Conservation (phyloP, 1,139 yeast species). For the Candida anutae region DNA sequence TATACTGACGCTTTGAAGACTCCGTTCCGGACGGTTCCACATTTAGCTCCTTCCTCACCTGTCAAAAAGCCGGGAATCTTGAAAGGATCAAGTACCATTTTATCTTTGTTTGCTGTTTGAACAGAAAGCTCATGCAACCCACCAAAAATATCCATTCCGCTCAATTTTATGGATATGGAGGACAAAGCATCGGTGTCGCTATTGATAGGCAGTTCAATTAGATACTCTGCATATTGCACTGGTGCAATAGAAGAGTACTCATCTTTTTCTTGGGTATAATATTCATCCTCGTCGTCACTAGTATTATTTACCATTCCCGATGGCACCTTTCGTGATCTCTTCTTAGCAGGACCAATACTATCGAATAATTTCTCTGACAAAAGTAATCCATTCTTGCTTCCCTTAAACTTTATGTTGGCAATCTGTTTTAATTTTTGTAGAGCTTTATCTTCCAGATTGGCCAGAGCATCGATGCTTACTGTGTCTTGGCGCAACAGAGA, state of each 20-base stretch:
- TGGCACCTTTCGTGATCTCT: constrained; percentile 3
- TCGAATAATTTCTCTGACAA: constrained; percentile 30
- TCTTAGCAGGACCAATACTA: constrained; percentile 14
- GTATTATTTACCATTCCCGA: constrained; percentile 6
- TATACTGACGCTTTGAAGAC: constrained; percentile 13
- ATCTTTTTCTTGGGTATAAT: constrained; percentile 14
- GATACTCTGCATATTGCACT: constrained; percentile 42
- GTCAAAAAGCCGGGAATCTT: constrained; percentile 70
- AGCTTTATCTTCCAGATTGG: constrained; percentile 4
- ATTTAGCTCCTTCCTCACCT: constrained; percentile 57
- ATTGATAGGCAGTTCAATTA: constrained; percentile 21
- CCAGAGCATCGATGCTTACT: constrained; percentile 7
- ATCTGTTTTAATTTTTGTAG: constrained; percentile 20
- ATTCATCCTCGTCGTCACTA: constrained; percentile 13
- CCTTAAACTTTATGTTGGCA: constrained; percentile 54
- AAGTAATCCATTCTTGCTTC: constrained; percentile 28
- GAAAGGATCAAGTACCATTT: constrained; percentile 44
- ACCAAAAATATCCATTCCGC: constrained; percentile 73
- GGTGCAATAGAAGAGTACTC: constrained; percentile 48
- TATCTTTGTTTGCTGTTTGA: constrained; percentile 14
- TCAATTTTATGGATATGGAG: constrained; percentile 40
- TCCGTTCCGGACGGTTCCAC: constrained; percentile 45
- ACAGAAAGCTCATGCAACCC: constrained; percentile 72
- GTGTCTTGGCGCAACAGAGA: constrained; percentile 9
- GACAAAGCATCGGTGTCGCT: constrained; percentile 9